Base-by-base conservation (phyloP, 805 yeast species). In the Metschnikowia amazonensis region DNA sequence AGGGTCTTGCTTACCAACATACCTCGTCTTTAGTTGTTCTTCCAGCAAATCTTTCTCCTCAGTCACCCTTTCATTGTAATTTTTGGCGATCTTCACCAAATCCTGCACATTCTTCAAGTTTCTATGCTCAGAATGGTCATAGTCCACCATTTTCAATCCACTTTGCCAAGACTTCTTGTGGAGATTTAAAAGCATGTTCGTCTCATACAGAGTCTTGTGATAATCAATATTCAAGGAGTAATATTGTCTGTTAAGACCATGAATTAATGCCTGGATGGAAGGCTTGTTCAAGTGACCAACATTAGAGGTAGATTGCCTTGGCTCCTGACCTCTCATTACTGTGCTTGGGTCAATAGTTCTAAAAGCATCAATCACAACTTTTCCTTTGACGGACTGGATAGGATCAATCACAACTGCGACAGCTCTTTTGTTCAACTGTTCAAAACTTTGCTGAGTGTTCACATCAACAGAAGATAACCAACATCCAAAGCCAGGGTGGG, bases 401-500 rank as follows among this genome's bases (percentile, higher is more conserved):
- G 99, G 99, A 66, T 94, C 99, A 49, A 94, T 85, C 33, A 94
- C 99, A 27, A 94, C 99, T 1, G 99, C 99, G 31, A 94, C 99
- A 0, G 99, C 96, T 57, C 99, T 78, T 52, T 84, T 84, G 65
- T 92, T 92, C 66, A 94, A 81, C 67, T 89, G 97, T 65, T 94
- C 99, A 62, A 94, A 94, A 29, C 97, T 88, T 65, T 92, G 97
- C 64, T 94, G 99, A 3, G 99, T 94, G 66, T 89, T 89, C 49
- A 94, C 95, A 77, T 94, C 99, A 24, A 94, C 98, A 24, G 90
- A 82, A 10, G 98, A 90, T 57, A 94, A 76, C 99, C 99, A 94
- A 74, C 99, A 94, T n/a, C 99, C 99, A 65, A 92, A 94, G 14
- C 99, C 99, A 4, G 99, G 99, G 69, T 94, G 99, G 11, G 98